Conservation (phyloP, 345 rosid species). For the Gossypium thurberi region DNA sequence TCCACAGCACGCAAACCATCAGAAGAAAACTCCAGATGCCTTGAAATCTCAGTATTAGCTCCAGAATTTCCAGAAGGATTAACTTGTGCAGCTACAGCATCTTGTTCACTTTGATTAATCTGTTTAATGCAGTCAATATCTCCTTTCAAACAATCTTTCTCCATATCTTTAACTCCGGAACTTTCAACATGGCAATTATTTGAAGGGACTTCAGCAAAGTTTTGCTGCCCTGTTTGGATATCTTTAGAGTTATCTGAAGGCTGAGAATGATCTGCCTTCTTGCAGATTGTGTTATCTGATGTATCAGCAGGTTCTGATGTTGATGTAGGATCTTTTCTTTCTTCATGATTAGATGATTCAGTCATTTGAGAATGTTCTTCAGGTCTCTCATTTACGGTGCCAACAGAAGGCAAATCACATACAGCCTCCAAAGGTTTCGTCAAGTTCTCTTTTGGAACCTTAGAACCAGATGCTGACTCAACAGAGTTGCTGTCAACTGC, state of each 20-base stretch:
- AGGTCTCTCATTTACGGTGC: constrained; percentile 21
- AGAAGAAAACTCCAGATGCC: background rate
- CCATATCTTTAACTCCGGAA: constrained; percentile 16
- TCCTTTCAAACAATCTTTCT: constrained; percentile 7
- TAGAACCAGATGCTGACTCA: constrained; percentile 28
- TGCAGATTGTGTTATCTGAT: constrained; percentile 11
- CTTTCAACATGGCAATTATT: constrained; percentile 6
- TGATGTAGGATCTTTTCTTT: constrained; percentile 10
- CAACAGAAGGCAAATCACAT: constrained; percentile 20
- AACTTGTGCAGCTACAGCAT: constrained; percentile 10
- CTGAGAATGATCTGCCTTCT: constrained; percentile 18
- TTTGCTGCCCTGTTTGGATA: constrained; percentile 17
- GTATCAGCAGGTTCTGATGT: constrained; percentile 20
- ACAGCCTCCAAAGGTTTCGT: constrained; percentile 15
- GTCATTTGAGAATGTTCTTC: constrained; percentile 20
- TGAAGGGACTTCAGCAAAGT: constrained; percentile 23
- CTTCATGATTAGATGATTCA: constrained; percentile 20
- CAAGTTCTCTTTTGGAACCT: constrained; percentile 19
- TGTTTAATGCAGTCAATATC: constrained; percentile 13
- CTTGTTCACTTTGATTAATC: constrained; percentile 23
- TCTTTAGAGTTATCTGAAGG: constrained; percentile 18
- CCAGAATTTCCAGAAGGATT: constrained; percentile 26
- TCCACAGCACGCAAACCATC: background rate
- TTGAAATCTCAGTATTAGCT: constrained; percentile 6
- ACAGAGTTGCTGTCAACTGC: constrained; percentile 14